Base-by-base conservation (phyloP, 441 rosid genomes). In the Croton laevigatus region DNA sequence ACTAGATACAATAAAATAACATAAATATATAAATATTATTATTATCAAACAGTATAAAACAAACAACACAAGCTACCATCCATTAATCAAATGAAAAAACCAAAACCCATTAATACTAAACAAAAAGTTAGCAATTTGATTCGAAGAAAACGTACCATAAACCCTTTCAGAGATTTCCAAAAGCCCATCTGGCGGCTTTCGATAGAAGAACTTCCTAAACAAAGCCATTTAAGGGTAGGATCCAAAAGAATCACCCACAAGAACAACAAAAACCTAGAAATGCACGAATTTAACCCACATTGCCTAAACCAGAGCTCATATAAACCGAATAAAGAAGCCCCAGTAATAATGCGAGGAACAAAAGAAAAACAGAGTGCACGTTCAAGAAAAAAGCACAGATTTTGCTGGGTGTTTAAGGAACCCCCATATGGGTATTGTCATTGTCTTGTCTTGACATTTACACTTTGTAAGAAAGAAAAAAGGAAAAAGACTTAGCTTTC, bases 161-260 rank as follows among this genome's bases (percentile, higher is more conserved):
- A 91, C 86, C 80, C 97, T 87, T 75, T 94, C 93, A 11, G 96
- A 86, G 80, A 94, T 88, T 89, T 94, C 98, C 75, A 90, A 70
- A 59, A 94, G 90, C 72, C 97, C 91, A 61, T 85, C 93, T 54
- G 98, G 96, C 59, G 96, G 93, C 72, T 88, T 93, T 78, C 87
- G 76, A 38, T 82, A 78, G 80, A 93, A 91, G 72, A 93, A 82
- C 87, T 88, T 91, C 72, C 93, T 83, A 48, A 93, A 86, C 80
- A 91, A 76, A 62, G 91, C 97, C 98, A 93, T 93, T 57, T 45
- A 52, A 75, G 42, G 61, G 52, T 27, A 71, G 76, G 77, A 79
- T 80, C 81, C 79, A 36, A 65, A 12, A 53, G 59, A 73, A 66
- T 54, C 73, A 73, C 74, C 66, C 69, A n/a, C 63, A 36, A 36